phyloP scores from a whole-genome alignment of 371 early-diverging fungal genomes.

The Rhizopus sp. region DNA sequence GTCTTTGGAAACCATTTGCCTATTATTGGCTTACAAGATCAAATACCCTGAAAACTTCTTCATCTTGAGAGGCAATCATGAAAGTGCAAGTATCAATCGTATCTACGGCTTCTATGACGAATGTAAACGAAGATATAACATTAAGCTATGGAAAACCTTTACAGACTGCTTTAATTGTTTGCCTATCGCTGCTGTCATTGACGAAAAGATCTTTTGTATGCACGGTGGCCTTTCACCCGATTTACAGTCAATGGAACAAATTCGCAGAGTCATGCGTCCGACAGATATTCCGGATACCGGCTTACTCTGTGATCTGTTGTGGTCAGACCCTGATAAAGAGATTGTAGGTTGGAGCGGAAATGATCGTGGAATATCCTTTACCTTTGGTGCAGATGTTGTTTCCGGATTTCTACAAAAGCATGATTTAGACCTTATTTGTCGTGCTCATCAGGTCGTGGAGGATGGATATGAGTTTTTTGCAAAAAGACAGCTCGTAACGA shows the following conservation, averaged over 20 bases:
- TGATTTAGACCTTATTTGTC: constrained; percentile 89
- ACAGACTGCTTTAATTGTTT: constrained; percentile 98
- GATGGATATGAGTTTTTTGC: constrained; percentile 99
- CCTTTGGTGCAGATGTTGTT: constrained; percentile 89
- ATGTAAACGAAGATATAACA: constrained; percentile 95
- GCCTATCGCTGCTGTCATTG: constrained; percentile 96
- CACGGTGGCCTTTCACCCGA: constrained; percentile 99
- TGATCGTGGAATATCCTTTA: constrained; percentile 94
- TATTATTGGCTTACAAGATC: constrained; percentile 89
- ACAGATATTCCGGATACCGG: constrained; percentile 96
- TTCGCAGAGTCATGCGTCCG: constrained; percentile 89
- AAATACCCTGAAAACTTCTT: constrained; percentile 98
- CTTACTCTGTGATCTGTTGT: constrained; percentile 77
- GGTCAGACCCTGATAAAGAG: constrained; percentile 82
- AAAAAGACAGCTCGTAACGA: constrained; percentile 88
- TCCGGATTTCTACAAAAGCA: constrained; percentile 83
- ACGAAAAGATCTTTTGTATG: constrained; percentile 97
- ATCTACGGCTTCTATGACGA: constrained; percentile 99
- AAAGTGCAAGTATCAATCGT: constrained; percentile 91
- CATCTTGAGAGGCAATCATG: constrained; percentile 95
- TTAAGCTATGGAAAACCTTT: constrained; percentile 98
- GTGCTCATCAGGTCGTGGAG: constrained; percentile 98
- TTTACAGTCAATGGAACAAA: constrained; percentile 90
- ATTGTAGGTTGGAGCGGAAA: constrained; percentile 92
- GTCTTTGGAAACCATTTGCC: constrained; percentile 75